Evolutionary conservation across 2,329 filamentous ascomycete genomes (phyloP).

Genomic region (Alternaria dauci): DNA sequence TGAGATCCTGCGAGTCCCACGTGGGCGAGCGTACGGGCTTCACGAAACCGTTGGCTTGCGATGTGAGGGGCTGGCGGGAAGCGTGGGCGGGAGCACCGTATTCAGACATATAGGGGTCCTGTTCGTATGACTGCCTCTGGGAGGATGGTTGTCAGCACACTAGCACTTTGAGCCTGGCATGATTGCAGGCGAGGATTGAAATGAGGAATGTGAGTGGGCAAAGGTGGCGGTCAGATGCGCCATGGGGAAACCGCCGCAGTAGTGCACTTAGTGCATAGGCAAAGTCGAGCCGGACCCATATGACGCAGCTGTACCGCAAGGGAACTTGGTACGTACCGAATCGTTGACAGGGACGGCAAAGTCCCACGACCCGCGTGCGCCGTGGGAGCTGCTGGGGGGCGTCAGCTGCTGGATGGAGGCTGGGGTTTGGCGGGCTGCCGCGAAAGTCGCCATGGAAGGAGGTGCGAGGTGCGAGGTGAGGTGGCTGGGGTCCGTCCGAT

Average conservation of each 20-base stretch:
- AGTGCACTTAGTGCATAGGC: conserved; percentile 26
- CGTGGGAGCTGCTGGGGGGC: conserved; percentile 53
- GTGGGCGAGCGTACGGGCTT: conserved; percentile 43
- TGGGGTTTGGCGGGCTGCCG: conserved; percentile 42
- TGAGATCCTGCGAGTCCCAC: conserved; percentile 40
- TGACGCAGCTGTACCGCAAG: conserved; percentile 18
- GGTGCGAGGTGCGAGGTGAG: conserved; percentile 18
- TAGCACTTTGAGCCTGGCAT: conserved; percentile 3
- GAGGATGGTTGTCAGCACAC: conserved; percentile 31
- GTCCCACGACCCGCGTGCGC: conserved; percentile 49
- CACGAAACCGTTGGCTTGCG: conserved; percentile 46
- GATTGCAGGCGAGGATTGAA: neutral
- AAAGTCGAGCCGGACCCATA: conserved; percentile 14
- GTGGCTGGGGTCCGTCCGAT: conserved; percentile 12
- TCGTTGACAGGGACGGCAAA: conserved; percentile 50
- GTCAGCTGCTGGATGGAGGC: conserved; percentile 47
- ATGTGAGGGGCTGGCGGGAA: conserved; percentile 45
- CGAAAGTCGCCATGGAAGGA: conserved; percentile 45
- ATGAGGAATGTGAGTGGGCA: conserved; percentile 1
- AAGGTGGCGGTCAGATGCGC: conserved; percentile 33
- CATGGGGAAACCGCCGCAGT: conserved; percentile 30
- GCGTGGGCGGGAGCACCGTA: conserved; percentile 38
- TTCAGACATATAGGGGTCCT: conserved; percentile 49
- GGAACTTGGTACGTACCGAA: conserved; percentile 41
- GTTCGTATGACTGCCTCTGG: conserved; percentile 42